phyloP scores from a whole-genome alignment of 768 basidiomycete genomes.

The Mycena polygramma region DNA sequence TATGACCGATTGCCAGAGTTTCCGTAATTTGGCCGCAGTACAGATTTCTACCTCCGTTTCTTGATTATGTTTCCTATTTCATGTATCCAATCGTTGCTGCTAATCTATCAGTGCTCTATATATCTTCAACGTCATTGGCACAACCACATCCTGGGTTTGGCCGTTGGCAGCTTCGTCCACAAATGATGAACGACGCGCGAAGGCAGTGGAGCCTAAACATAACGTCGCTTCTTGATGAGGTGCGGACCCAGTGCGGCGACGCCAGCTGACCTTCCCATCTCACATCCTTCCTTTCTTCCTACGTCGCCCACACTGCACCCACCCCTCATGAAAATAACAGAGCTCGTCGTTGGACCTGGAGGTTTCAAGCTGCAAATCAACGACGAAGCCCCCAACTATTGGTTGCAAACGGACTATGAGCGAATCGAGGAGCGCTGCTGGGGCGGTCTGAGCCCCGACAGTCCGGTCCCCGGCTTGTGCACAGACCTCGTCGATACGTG shows the following conservation, averaged over 20 bases:
- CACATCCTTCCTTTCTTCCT: constrained; percentile 8
- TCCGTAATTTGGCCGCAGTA: too few relatives aligned
- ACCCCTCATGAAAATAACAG: constrained; percentile 27
- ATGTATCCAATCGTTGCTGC: too few relatives aligned
- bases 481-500: constrained; percentile 30
- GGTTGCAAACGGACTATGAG: constrained; percentile 25
- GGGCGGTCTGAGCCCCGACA: constrained; percentile 19
- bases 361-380: constrained; percentile 13
- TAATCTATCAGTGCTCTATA: too few relatives aligned
- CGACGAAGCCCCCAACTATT: neutral
- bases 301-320: constrained; percentile 10
- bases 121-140: too few relatives aligned
- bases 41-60: too few relatives aligned
- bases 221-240: constrained; percentile 3
- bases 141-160: too few relatives aligned
- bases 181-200: too few relatives aligned
- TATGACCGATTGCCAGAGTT: too few relatives aligned
- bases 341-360: constrained; percentile 17
- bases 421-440: constrained; percentile 30
- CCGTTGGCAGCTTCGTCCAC: too few relatives aligned
- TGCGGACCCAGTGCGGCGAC: constrained; percentile 6
- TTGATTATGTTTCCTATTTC: too few relatives aligned
- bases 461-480: constrained; percentile 17
- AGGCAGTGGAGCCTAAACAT: too few relatives aligned
- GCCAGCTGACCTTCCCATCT: constrained; percentile 4